Percentiles rank a stretch among this genome's conserved stretches.
These are phyloP conservation scores for Prunus campanulata DNA, from an alignment of 306 rosid species.

Conservation along the genomic window DNA sequence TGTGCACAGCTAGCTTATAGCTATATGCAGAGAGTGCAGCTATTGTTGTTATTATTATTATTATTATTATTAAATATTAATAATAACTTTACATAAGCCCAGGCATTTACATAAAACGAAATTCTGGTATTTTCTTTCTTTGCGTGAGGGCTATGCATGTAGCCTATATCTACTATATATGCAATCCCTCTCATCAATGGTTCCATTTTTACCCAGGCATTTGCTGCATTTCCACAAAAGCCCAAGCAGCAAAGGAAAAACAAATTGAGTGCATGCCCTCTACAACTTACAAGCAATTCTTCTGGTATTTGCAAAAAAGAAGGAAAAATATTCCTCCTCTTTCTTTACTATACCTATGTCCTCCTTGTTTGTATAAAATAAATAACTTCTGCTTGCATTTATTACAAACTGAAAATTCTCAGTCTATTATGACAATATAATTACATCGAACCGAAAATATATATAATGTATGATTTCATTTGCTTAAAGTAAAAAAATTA, in stretches of 20 bases:
- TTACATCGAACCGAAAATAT: no score
- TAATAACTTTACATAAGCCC: no score
- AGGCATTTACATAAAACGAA: no score
- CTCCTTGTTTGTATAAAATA: neutral
- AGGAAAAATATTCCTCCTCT: neutral
- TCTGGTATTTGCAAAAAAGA: neutral
- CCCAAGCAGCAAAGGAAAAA: neutral
- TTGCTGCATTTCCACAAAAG: slow-evolving; percentile 4
- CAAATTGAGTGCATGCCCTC: neutral
- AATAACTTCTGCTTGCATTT: neutral
- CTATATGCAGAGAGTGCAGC: neutral
- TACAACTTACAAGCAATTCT: neutral
- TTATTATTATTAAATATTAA: no score
- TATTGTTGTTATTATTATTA: neutral
- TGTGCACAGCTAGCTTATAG: neutral
- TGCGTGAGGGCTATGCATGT: no score
- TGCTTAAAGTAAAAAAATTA: no score
- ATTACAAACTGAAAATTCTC: neutral
- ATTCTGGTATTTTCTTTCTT: no score
- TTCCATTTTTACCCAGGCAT: neutral
- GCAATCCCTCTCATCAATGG: neutral
- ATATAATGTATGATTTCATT: no score
- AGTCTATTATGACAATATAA: no score
- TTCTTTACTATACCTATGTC: neutral
- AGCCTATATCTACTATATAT: no score